Evolutionary conservation across 768 basidiomycete genomes (phyloP).

Genomic region (Kwoniella bestiolae): DNA sequence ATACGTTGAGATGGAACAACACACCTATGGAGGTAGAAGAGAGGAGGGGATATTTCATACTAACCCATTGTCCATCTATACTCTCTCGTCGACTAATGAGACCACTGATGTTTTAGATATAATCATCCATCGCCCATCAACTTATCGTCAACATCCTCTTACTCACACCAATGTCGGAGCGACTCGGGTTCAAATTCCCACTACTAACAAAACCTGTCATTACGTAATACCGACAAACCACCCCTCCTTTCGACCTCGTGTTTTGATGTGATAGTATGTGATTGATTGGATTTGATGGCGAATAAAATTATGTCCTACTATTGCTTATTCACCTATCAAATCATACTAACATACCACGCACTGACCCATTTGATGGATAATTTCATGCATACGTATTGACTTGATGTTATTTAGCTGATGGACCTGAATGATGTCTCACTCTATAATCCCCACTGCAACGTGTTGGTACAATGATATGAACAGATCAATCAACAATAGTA

Average conservation of each 20-base stretch:
- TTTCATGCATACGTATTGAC: too few species aligned
- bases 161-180: conserved; percentile 3
- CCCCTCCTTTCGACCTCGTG: background rate
- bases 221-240: conserved; percentile 9
- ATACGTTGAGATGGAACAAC: background rate
- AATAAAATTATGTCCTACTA: background rate
- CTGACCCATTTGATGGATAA: background rate
- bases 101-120: too few species aligned
- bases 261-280: background rate
- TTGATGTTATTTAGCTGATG: background rate
- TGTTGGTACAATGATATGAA: background rate
- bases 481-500: background rate
- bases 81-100: too few species aligned
- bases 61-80: background rate
- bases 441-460: background rate
- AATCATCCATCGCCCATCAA: too few species aligned
- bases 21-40: background rate
- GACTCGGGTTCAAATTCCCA: conserved; percentile 18
- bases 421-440: background rate
- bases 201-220: background rate
- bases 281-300: conserved; percentile 10
- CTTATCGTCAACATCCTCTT: background rate
- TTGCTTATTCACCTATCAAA: background rate
- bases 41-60: background rate
- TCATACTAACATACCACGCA: background rate